Evolutionary conservation across 805 yeast genomes (phyloP), one percentile per base, ranked within the genome.

Genomic region (Candida michaelii): DNA sequence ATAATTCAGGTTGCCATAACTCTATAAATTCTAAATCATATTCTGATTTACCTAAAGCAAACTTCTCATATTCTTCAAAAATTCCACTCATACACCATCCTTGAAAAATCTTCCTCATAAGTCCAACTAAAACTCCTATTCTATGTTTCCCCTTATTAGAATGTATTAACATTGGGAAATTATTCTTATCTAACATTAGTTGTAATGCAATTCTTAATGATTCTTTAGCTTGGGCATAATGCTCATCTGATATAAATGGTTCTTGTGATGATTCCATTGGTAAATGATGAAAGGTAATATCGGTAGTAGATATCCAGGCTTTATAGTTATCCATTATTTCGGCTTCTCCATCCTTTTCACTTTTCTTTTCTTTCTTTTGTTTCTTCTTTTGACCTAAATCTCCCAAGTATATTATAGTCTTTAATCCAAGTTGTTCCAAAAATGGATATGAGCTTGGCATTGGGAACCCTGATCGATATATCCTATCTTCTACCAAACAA

Each of bases 131-230:
- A 1, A 93, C 90, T 0, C 98, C 98, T 2, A 89, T 90, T 32
- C 99, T 66, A 60, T 91, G 99, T 61, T 93, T 93, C n/a, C 99
- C 99, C 66, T 91, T 91, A 62, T 93, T 89, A 3, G 97, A 89
- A 60, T 93, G 98, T 10, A 91, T 77, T 43, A 91, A 69, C 10
- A 91, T 80, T 1, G 99, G 99, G 58, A 85, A 88, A 59, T 89
- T 89, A 11, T 81, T 79, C 36, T 71, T 71, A 53, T 84, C 76
- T 24, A 82, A 58, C 37, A 85, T 69, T 27, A 84, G 54, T 43
- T 76, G 69, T 31, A 85, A 65, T 1, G 87, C 82, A 16, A 63
- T 58, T 32, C 78, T 69, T 44, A 89, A 73, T 2, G 83, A 76
- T 25, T 50, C 57, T 40, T 65, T 65, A 0, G 72, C 59, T 45